These are phyloP conservation scores for Orobanche coerulescens DNA, from an alignment of 257 asterid species.

Conservation along the genomic window DNA sequence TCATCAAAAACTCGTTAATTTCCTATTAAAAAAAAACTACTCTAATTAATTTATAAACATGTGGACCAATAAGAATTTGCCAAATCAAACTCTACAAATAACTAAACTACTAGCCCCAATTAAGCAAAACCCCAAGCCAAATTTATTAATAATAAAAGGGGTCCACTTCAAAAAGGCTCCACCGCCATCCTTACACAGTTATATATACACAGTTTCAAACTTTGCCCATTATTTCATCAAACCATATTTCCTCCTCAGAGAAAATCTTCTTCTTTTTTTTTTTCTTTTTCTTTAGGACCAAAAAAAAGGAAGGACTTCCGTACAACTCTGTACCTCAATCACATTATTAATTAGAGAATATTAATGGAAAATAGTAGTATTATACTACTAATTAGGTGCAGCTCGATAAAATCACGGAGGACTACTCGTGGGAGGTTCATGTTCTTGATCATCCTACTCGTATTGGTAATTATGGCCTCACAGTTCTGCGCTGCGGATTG, in stretches of 20 bases:
- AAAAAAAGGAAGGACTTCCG: neutral
- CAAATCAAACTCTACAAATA: too few species aligned
- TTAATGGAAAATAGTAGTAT: conserved; percentile 19
- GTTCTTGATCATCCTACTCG: conserved; percentile 7
- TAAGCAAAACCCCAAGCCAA: too few species aligned
- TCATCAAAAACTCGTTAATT: too few species aligned
- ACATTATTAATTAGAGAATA: neutral
- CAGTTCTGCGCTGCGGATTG: conserved; percentile 28
- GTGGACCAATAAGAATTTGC: too few species aligned
- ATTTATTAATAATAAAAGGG: conserved; percentile 18
- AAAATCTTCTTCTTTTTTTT: too few species aligned
- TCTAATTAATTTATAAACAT: too few species aligned
- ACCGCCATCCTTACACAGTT: conserved; percentile 26
- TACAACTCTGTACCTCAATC: neutral
- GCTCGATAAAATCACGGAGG: conserved; percentile 21
- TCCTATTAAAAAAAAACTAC: too few species aligned
- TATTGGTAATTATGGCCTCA: conserved; percentile 23
- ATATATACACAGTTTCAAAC: conserved; percentile 20
- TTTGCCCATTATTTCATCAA: conserved; percentile 22
- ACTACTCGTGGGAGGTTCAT: conserved; percentile 1
- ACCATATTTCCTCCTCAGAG: neutral
- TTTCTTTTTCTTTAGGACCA: neutral
- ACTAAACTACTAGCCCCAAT: too few species aligned
- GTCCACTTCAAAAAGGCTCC: conserved; percentile 26
- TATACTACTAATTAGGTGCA: too few species aligned